Percentiles rank a stretch among this genome's conserved stretches.
phyloP scores from a whole-genome alignment of 768 basidiomycete genomes.

The Tricholomella constricta region DNA sequence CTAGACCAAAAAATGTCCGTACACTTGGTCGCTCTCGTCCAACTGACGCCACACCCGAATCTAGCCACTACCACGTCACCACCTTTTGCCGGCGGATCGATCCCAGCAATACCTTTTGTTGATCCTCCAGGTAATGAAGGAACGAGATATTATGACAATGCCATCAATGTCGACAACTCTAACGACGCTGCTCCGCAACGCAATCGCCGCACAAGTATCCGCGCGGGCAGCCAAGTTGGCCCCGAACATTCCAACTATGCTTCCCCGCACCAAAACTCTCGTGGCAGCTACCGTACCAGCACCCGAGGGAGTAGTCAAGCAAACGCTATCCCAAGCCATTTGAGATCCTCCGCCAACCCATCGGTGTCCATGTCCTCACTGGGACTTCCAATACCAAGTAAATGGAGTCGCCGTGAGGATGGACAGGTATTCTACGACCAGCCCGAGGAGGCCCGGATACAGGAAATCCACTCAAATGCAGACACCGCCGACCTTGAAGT shows the following conservation, averaged over 20 bases:
- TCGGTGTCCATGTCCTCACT: too few relatives aligned
- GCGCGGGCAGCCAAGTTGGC: too few relatives aligned
- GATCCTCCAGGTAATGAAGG: neutral
- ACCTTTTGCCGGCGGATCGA: neutral
- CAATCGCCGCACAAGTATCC: too few relatives aligned
- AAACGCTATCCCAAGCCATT: too few relatives aligned
- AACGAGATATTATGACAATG: neutral
- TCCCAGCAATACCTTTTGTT: neutral
- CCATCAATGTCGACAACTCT: neutral
- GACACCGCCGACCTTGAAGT: conserved; percentile 4
- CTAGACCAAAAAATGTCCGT: neutral
- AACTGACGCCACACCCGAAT: conserved; percentile 5
- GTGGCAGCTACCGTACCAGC: too few relatives aligned
- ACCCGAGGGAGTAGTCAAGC: too few relatives aligned
- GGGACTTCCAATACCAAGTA: too few relatives aligned
- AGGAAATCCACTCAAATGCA: conserved; percentile 9
- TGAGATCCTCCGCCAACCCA: too few relatives aligned
- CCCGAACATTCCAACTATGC: too few relatives aligned
- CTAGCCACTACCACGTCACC: neutral
- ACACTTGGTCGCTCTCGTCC: neutral
- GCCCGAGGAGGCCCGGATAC: neutral
- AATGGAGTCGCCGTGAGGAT: too few relatives aligned
- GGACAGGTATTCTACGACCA: neutral
- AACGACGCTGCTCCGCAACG: neutral
- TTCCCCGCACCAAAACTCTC: too few relatives aligned